Percentiles rank a stretch among this genome's conserved stretches.
These are phyloP conservation scores for Hypsizygus marmoreus DNA, from an alignment of 768 basidiomycete species.

Conservation along the genomic window DNA sequence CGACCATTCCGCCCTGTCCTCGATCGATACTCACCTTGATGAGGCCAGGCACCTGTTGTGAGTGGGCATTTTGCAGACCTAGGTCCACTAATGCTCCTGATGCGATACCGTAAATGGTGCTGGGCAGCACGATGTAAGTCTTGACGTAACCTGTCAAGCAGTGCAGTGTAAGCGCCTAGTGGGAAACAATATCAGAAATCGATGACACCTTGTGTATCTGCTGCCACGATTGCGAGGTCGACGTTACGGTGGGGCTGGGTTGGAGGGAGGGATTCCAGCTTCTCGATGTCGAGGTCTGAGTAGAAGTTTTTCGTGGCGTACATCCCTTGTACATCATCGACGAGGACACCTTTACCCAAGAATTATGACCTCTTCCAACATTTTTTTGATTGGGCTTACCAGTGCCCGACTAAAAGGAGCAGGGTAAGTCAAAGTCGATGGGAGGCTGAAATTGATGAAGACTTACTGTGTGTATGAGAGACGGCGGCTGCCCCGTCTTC, in stretches of 20 bases:
- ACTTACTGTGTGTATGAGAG: conserved; percentile 47
- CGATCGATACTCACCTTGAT: conserved; percentile 42
- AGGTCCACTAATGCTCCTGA: conserved; percentile 48
- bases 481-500: conserved; percentile 31
- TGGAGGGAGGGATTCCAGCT: conserved; percentile 44
- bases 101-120: conserved; percentile 55
- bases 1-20: conserved; percentile 51
- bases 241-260: conserved; percentile 51
- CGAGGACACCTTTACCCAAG: conserved; percentile 34
- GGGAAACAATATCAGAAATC: neutral
- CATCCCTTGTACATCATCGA: conserved; percentile 45
- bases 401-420: conserved; percentile 30
- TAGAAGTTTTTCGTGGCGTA: conserved; percentile 40
- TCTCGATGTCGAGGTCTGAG: conserved; percentile 47
- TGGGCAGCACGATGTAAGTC: conserved; percentile 51
- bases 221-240: conserved; percentile 48
- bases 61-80: conserved; percentile 49
- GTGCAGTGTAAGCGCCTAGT: neutral
- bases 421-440: conserved; percentile 4
- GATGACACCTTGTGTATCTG: conserved; percentile 45
- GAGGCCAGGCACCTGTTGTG: conserved; percentile 50
- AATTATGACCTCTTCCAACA: neutral
- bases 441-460: neutral
- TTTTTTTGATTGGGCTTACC: conserved; percentile 18
- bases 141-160: conserved; percentile 21